Percentiles rank a stretch among this genome's conserved stretches.
phyloP scores from a whole-genome alignment of 2,329 filamentous ascomycete species.

The Trichoderma sp. region DNA sequence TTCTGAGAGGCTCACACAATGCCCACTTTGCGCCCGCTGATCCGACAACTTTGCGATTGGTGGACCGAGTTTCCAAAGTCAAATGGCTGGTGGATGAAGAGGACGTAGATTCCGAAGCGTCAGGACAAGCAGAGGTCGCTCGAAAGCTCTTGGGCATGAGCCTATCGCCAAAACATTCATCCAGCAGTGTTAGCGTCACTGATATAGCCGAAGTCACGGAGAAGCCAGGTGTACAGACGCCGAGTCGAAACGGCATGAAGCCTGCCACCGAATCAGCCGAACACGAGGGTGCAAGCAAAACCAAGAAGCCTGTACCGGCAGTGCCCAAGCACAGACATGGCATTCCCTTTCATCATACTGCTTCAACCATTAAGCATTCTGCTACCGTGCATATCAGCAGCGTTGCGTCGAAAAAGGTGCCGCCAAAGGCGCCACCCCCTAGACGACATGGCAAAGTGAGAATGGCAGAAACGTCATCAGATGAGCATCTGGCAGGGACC shows the following conservation, averaged over 20 bases:
- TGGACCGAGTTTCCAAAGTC: constrained; percentile 74
- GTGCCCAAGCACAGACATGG: constrained; percentile 63
- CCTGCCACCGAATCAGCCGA: not conserved
- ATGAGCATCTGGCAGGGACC: constrained; percentile 30
- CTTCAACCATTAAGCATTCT: constrained; percentile 37
- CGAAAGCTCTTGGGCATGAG: constrained; percentile 71
- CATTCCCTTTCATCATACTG: constrained; percentile 46
- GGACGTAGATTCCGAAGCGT: constrained; percentile 42
- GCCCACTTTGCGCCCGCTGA: constrained; percentile 80
- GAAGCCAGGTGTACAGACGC: constrained; percentile 81
- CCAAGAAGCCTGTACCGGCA: constrained; percentile 55
- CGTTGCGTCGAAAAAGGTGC: constrained; percentile 44
- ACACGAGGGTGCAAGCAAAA: constrained; percentile 36
- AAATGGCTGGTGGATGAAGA: constrained; percentile 63
- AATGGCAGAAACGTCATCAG: constrained; percentile 39
- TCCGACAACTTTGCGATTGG: constrained; percentile 76
- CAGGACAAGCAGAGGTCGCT: constrained; percentile 53
- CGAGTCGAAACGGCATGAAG: constrained; percentile 57
- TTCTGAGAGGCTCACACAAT: constrained; percentile 67
- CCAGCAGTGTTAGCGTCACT: constrained; percentile 74
- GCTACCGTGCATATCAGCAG: constrained; percentile 39
- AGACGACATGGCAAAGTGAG: constrained; percentile 51
- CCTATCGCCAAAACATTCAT: constrained; percentile 65
- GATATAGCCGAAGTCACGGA: constrained; percentile 81
- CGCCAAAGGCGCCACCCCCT: constrained; percentile 53